These are phyloP conservation scores for Dactylella cylindrospora DNA, from an alignment of 2,329 filamentous ascomycete species.

Conservation along the genomic window DNA sequence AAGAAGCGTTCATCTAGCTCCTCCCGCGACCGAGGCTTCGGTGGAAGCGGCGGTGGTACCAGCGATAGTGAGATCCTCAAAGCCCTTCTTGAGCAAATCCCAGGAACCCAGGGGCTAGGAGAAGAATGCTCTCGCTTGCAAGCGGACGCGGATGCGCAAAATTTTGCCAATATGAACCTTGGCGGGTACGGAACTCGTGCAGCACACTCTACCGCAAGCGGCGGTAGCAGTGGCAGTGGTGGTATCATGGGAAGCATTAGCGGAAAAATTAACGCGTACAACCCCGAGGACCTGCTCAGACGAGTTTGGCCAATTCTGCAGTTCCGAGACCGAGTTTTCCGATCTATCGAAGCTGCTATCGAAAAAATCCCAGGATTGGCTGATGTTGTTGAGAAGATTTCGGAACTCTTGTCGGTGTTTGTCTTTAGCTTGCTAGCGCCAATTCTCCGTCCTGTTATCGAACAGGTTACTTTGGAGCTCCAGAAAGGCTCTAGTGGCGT, in stretches of 20 bases:
- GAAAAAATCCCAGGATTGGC: conserved; percentile 83
- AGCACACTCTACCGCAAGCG: conserved; percentile 6
- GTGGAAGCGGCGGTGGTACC: conserved; percentile 17
- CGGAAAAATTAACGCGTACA: conserved; percentile 31
- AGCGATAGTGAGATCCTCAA: conserved; percentile 68
- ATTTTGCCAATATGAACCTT: conserved; percentile 73
- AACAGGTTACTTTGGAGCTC: conserved; percentile 76
- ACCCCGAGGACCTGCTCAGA: conserved; percentile 68
- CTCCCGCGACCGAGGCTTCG: conserved; percentile 17
- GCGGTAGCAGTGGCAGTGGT: not conserved
- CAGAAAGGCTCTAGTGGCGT: conserved; percentile 80
- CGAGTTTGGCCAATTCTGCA: conserved; percentile 94
- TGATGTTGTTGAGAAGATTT: conserved; percentile 85
- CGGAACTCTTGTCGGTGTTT: conserved; percentile 88
- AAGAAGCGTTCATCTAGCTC: conserved; percentile 46
- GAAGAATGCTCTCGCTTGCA: conserved; percentile 72
- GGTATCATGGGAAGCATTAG: conserved; percentile 7
- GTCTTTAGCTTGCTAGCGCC: conserved; percentile 87
- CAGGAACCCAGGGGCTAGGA: conserved; percentile 71
- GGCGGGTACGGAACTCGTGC: conserved; percentile 41
- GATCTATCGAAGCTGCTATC: conserved; percentile 78
- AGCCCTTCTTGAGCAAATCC: conserved; percentile 77
- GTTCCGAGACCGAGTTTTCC: conserved; percentile 92
- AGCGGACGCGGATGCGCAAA: conserved; percentile 71
- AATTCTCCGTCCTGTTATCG: conserved; percentile 89